phyloP scores from a whole-genome alignment of 2,329 filamentous ascomycete genomes.

The Diaporthe aspalathi region DNA sequence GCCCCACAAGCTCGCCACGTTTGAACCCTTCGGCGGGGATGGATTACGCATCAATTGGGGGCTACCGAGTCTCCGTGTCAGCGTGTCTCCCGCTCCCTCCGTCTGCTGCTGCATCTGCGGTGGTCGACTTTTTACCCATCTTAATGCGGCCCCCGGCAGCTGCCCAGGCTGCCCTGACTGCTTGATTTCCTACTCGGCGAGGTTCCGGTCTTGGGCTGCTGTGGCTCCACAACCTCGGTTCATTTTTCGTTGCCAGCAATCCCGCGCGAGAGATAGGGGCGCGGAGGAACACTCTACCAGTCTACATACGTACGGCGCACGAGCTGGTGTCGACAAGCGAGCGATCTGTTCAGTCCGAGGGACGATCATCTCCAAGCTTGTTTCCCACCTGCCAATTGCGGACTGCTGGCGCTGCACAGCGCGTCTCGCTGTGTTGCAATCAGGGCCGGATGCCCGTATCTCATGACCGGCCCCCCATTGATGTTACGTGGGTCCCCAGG shows the following conservation, averaged over 20 bases:
- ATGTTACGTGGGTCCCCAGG: slow-evolving; percentile 27
- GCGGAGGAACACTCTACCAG: neutral
- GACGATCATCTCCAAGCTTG: neutral
- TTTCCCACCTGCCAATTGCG: slow-evolving; percentile 5
- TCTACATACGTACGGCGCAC: neutral
- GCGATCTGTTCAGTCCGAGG: neutral
- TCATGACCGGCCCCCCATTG: neutral
- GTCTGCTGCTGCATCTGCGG: neutral
- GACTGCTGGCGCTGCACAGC: neutral
- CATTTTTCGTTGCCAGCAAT: neutral
- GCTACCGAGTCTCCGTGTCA: neutral
- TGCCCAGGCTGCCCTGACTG: too few relatives aligned
- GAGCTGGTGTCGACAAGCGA: neutral
- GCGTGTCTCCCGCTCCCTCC: too few relatives aligned
- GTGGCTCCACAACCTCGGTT: slow-evolving; percentile 11
- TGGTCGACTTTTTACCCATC: too few relatives aligned
- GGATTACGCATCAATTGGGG: neutral
- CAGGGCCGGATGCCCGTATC: neutral
- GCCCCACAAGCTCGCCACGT: slow-evolving; percentile 1
- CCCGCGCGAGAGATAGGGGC: neutral
- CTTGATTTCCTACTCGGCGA: slow-evolving; percentile 23
- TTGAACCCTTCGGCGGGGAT: neutral
- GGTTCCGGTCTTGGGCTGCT: neutral
- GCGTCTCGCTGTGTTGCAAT: slow-evolving; percentile 12
- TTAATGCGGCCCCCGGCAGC: too few relatives aligned